Base-by-base conservation (phyloP, 2,329 filamentous ascomycete genomes). In the Aspergillus neotritici region DNA sequence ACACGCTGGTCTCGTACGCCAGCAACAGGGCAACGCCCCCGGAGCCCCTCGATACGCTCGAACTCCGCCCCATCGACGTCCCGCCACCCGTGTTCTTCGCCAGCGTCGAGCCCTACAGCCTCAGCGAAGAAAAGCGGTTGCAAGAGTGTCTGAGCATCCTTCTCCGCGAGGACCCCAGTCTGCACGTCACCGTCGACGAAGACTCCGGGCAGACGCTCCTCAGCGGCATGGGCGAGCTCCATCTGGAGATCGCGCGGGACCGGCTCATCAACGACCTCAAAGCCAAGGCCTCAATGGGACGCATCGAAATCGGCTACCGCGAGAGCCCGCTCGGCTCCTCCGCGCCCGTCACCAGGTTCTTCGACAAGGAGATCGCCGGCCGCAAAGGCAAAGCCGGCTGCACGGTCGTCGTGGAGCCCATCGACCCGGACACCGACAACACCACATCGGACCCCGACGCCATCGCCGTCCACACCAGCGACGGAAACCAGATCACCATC, bases 31-130 rank as follows among this genome's bases (percentile, higher is more conserved):
- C 77, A 5, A 77, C 79, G 0, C 82, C 87, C 1, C 80, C 85
- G 13, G 77, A 82, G 12, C 77, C 80, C 1, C 70, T 95, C 37
- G 81, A 83, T 38, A 82, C 77, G 12, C 71, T 97, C 12, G 89
- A 95, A 59, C 79, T 98, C 30, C 81, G 88, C 12, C 88, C 93
- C 0, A 93, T 94, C 21, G 79, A 86, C 46, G 87, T 96, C 0
- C 91, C 93, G 1, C 89, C 93, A 0, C 89, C 93, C 0, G 93
- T 98, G 0, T 95, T 96, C 60, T 98, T 97, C 64, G 84, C 94
- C n/a, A 87, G 90, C 47, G 83, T 97, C 21, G 91, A 97, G 51
- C 87, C 82, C 13, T 70, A 88, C 53, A 84, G 87, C 55, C 71
- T 87, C 28, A 78, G 84, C 28, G 88, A 90, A 52, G 86, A 89